phyloP scores from a whole-genome alignment of 805 yeast genomes.

The Candida awuae region DNA sequence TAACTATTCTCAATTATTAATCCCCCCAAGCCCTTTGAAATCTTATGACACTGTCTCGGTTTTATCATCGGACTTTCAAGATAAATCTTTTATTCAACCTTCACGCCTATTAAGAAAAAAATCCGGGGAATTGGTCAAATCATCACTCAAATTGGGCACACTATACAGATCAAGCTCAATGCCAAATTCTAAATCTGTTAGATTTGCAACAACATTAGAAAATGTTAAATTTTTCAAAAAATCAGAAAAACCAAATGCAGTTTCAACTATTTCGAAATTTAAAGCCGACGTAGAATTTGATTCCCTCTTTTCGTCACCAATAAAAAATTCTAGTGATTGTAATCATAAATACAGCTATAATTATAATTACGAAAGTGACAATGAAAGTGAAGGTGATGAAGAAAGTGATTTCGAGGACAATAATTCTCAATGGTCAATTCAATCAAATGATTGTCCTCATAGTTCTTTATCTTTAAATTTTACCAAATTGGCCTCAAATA shows the following conservation, averaged over 20 bases:
- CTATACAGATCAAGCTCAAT: constrained; percentile 37
- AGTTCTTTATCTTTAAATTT: constrained; percentile 23
- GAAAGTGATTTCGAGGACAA: constrained; percentile 13
- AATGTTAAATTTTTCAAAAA: constrained; percentile 60
- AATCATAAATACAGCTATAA: constrained; percentile 20
- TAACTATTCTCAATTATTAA: background rate
- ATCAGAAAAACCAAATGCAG: constrained; percentile 51
- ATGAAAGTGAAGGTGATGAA: constrained; percentile 14
- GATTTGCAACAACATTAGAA: constrained; percentile 55
- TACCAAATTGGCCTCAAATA: constrained; percentile 25
- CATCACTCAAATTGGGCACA: constrained; percentile 40
- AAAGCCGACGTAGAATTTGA: constrained; percentile 19
- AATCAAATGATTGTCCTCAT: constrained; percentile 26
- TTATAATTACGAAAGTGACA: constrained; percentile 10
- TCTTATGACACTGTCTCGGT: constrained; percentile 4
- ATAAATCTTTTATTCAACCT: background rate
- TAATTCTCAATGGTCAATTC: constrained; percentile 24
- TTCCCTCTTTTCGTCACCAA: no score
- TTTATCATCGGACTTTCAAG: background rate
- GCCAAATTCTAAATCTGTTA: constrained; percentile 49
- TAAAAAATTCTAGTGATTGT: no score
- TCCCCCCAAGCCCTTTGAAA: constrained; percentile 4
- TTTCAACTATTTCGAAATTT: constrained; percentile 34
- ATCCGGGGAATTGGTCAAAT: constrained; percentile 43
- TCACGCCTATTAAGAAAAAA: constrained; percentile 38